Evolutionary conservation across 2,329 filamentous ascomycete genomes (phyloP).

Genomic region (Dactylellina cionopaga): DNA sequence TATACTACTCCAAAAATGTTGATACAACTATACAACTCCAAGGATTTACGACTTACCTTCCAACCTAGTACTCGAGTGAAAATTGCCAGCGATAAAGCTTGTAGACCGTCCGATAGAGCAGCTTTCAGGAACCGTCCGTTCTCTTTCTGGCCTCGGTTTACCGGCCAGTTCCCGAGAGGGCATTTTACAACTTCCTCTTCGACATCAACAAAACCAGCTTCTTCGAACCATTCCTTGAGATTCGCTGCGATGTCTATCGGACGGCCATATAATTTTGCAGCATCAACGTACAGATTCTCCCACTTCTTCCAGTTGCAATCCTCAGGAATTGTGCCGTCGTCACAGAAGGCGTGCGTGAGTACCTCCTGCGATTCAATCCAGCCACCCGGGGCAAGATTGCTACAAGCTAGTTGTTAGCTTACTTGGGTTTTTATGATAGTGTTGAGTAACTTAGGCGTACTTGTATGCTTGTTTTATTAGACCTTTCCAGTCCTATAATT

Average conservation of each 20-base stretch:
- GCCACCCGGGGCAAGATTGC: slow-evolving; percentile 62
- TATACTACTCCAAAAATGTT: neutral
- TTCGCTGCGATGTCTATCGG: slow-evolving; percentile 59
- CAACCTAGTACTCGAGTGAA: slow-evolving; percentile 42
- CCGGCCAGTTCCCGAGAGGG: slow-evolving; percentile 67
- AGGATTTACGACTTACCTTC: slow-evolving; percentile 12
- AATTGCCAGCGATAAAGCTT: slow-evolving; percentile 58
- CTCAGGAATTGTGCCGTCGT: slow-evolving; percentile 61
- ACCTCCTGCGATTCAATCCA: slow-evolving; percentile 64
- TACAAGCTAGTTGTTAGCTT: slow-evolving; percentile 19
- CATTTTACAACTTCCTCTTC: slow-evolving; percentile 65
- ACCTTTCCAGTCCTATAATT: slow-evolving; percentile 34
- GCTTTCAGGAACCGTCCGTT: slow-evolving; percentile 62
- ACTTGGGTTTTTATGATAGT: neutral
- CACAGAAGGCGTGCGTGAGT: slow-evolving; percentile 60
- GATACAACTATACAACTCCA: neutral
- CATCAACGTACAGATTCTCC: slow-evolving; percentile 57
- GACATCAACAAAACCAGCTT: slow-evolving; percentile 68
- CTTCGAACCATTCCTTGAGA: slow-evolving; percentile 63
- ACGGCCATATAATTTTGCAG: slow-evolving; percentile 59
- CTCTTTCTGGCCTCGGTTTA: slow-evolving; percentile 66
- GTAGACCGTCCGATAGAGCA: slow-evolving; percentile 60
- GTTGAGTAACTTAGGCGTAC: slow-evolving; percentile 3
- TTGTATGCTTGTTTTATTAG: slow-evolving; percentile 47
- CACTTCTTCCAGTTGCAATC: slow-evolving; percentile 54